Evolutionary conservation across 2,329 filamentous ascomycete genomes (phyloP), one percentile per base, ranked within the genome.

Genomic region (Ceratocystis papillata): DNA sequence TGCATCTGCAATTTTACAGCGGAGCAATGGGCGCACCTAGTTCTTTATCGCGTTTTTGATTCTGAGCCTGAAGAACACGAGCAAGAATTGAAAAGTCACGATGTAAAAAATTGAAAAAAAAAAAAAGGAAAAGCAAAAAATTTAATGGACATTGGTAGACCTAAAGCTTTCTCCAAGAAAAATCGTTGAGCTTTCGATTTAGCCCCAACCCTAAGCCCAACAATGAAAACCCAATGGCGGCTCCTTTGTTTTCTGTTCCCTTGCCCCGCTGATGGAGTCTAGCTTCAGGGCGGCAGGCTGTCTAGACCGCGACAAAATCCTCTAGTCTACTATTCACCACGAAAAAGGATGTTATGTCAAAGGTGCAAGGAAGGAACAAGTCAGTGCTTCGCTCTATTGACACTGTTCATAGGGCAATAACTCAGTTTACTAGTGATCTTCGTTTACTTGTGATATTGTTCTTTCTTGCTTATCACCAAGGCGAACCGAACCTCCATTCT

Each of bases 321-420:
- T 59, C 55, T 12, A 10, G 55, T 30, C 28, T 59, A n/a, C 48
- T 28, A 3, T 53, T 22, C 48, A 53, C 48, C 15, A 7, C 25
- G 4, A 59, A 37, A 59, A 20, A 59, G n/a, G 17, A 25, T 33
- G 3, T 10, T 10, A 59, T 7, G 28, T 37, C 20, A 53, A 60
- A 60, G 17, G 17, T 20, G 33, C 15, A 28, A 59, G 55, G 55
- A 59, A 59, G 28, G 55, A 22, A 5, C 55, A 59, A 59, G 55
- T 59, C 55, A 59, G 28, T 59, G 55, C 55, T 59, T 37, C 30
- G 12, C 59, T 62, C 25, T 62, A 20, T 62, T 62, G 33, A 33
- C 59, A 62, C 25, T 28, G 33, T 62, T 62, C 10, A 30, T 33
- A 62, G 22, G 59, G 59, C 17, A 62, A 62, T 17, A 45, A 22